These are phyloP conservation scores for Teratosphaeria zuluensis DNA, from an alignment of 2,329 filamentous ascomycete genomes.

Conservation along the genomic window DNA sequence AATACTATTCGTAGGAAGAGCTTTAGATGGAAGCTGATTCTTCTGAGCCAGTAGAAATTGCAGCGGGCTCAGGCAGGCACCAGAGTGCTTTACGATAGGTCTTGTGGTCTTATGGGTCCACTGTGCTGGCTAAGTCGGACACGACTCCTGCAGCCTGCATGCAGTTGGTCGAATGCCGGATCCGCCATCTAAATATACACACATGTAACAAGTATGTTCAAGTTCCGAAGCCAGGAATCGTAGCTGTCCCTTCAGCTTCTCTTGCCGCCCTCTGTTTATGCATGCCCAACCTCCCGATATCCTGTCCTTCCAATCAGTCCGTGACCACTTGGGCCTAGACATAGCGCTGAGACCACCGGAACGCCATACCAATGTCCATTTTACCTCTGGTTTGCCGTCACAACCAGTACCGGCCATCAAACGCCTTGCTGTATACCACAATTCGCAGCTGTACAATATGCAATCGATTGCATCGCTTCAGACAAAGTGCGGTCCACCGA, in stretches of 20 bases:
- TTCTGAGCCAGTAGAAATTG: background rate
- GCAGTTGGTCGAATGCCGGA: background rate
- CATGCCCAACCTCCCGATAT: background rate
- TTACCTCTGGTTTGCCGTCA: background rate
- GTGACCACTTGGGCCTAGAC: background rate
- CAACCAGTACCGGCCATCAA: background rate
- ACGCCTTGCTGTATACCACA: background rate
- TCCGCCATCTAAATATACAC: background rate
- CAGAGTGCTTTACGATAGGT: background rate
- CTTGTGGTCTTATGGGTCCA: background rate
- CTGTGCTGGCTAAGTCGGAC: background rate
- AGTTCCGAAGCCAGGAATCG: background rate
- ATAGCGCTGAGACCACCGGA: background rate
- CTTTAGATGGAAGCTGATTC: no score
- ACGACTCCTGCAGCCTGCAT: background rate
- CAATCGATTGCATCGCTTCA: background rate
- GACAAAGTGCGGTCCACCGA: background rate
- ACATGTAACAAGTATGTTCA: background rate
- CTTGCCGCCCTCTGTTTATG: background rate
- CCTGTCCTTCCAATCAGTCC: background rate
- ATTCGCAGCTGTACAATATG: background rate
- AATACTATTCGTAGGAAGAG: no score
- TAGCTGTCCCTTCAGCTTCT: background rate
- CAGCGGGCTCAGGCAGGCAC: background rate
- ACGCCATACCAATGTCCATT: background rate